phyloP scores from a whole-genome alignment of 2,329 filamentous ascomycete genomes.

The Fusarium foetens region DNA sequence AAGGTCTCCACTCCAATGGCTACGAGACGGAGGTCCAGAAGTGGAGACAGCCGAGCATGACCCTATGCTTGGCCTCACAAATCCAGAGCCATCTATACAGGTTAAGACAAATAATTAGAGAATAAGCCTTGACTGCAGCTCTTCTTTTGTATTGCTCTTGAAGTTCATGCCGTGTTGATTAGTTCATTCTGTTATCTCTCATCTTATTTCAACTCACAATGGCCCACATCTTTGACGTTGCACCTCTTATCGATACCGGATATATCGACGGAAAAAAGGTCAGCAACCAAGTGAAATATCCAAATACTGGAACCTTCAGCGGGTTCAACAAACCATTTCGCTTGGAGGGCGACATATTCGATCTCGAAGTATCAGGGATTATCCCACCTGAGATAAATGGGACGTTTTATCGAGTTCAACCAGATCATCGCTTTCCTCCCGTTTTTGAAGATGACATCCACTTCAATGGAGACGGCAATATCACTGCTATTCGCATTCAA shows the following conservation, averaged over 20 bases:
- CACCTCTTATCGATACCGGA: background rate
- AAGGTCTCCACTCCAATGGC: background rate
- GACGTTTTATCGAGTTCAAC: slow-evolving; percentile 24
- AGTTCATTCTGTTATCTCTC: background rate
- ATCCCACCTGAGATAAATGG: slow-evolving; percentile 23
- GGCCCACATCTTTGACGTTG: background rate
- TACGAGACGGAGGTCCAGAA: background rate
- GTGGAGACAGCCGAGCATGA: background rate
- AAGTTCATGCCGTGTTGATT: background rate
- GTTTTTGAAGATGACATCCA: slow-evolving; percentile 19
- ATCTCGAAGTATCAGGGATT: background rate
- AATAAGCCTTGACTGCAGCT: background rate
- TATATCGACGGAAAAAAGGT: background rate
- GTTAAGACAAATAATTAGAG: background rate
- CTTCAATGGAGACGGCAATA: slow-evolving; percentile 26
- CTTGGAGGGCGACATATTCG: background rate
- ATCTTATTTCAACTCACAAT: background rate
- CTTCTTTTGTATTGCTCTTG: background rate
- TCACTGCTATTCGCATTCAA: slow-evolving; percentile 7
- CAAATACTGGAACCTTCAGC: background rate
- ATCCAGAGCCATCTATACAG: accelerated
- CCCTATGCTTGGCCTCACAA: too few relatives aligned
- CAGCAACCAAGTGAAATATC: background rate
- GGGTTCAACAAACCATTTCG: slow-evolving; percentile 9
- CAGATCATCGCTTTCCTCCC: slow-evolving; percentile 23